Base-by-base conservation (phyloP, 2,329 filamentous ascomycete genomes). In the Ceratocystis destructans region DNA sequence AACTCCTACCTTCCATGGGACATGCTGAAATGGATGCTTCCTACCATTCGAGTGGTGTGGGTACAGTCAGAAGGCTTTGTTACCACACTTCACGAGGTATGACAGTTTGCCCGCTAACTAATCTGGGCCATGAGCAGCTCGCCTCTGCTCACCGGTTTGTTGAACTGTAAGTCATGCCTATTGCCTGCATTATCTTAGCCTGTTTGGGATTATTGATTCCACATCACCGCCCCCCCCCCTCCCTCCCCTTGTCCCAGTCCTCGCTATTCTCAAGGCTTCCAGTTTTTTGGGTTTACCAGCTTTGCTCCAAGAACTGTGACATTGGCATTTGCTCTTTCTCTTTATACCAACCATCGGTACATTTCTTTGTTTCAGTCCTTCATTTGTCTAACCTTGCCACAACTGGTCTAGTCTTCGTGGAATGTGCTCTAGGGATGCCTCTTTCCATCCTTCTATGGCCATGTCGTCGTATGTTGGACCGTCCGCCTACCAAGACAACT, bases 141-240 rank as follows among this genome's bases (percentile, higher is more conserved):
- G 28, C 33, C n/a, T 31, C 57, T 33, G 65, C 59, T 25, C 37
- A 62, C 20, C 31, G 37, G 10, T 66, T 66, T 55, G 25, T 66
- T 46, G 31, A 66, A 62, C 15, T 48, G 65, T 66, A 57, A 66
- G 65, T 66, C 33, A 46, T n/a, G 17, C 7, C 17, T 17, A 15
- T 55, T 12, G 57, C 25, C 28, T 25, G 50, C 8, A 10, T 10
- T 22, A 4, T 5, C 22, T 28, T 57, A 15, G 10, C 15, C 53
- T 31, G 10, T 6, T 57, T 28, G 15, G 20, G 22, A 22, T 22
- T 20, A 50, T 20, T 50, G 46, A 10, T 20, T 22, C 46, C n/a
- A 50, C 10, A 20, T 22, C n/a, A n/a, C n/a, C n/a, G n/a, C n/a
- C 44, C n/a, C n/a, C 10, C 45, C 3, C 22, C 6, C 20, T 4